These are phyloP conservation scores for Fusarium nelsonii DNA, from an alignment of 2,329 filamentous ascomycete genomes.

Conservation along the genomic window DNA sequence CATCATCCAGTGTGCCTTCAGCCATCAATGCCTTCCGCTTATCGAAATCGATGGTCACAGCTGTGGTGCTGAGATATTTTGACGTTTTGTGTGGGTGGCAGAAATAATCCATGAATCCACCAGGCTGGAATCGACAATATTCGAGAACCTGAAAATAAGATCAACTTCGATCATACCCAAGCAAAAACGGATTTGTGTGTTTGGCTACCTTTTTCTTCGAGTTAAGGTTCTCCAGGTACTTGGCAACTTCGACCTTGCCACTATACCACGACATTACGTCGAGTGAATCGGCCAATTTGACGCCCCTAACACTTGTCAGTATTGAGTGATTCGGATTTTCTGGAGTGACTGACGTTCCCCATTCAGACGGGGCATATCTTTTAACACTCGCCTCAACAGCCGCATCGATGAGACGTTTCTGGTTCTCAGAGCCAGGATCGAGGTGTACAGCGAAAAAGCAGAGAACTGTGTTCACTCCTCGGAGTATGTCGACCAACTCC, in stretches of 20 bases:
- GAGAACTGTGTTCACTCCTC: background rate
- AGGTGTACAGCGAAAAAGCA: constrained; percentile 12
- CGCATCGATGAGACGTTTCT: constrained; percentile 17
- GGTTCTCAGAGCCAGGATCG: background rate
- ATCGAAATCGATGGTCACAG: background rate
- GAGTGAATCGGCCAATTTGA: background rate
- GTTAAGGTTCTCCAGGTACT: background rate
- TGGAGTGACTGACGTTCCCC: background rate
- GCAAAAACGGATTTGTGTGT: fast-evolving
- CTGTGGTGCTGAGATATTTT: constrained; percentile 1
- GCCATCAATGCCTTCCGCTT: constrained; percentile 1
- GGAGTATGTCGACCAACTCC: background rate
- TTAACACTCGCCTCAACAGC: constrained; percentile 2
- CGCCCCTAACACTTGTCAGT: background rate
- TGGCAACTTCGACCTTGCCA: constrained; percentile 6
- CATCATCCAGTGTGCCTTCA: background rate
- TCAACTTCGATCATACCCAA: fast-evolving
- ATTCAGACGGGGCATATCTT: constrained; percentile 16
- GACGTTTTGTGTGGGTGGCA: constrained; percentile 4
- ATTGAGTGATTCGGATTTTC: fast-evolving
- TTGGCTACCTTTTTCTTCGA: background rate
- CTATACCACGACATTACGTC: constrained; percentile 15
- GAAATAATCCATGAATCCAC: constrained; percentile 22
- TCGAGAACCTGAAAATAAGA: background rate
- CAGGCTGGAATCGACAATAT: constrained; percentile 5